A percentile compares a stretch with the other conserved stretches of the same genome.
Evolutionary conservation across 2,329 filamentous ascomycete species (phyloP).

Genomic region (Colletotrichum eleusines): DNA sequence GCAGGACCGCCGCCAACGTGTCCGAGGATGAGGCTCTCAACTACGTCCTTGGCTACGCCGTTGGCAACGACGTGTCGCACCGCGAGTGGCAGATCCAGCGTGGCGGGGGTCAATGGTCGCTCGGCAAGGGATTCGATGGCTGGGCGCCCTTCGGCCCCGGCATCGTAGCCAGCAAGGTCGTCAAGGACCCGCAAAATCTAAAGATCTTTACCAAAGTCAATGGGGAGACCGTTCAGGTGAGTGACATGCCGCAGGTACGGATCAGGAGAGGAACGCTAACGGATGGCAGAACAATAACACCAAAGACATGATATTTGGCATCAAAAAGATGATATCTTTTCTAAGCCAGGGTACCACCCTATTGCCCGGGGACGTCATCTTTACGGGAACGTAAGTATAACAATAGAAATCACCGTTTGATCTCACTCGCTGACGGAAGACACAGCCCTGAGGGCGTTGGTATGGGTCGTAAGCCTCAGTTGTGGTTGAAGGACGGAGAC

Average conservation of each 20-base stretch:
- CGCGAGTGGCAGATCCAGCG: constrained; percentile 80
- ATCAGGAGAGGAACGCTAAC: constrained; percentile 20
- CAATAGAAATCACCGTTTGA: not conserved
- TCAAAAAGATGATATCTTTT: constrained; percentile 70
- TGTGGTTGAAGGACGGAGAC: constrained; percentile 79
- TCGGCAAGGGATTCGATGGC: constrained; percentile 81
- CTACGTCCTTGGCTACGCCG: constrained; percentile 79
- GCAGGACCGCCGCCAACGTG: constrained; percentile 74
- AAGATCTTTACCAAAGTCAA: constrained; percentile 71
- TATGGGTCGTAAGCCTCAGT: constrained; percentile 73
- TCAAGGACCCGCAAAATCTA: constrained; percentile 68
- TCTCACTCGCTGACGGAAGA: constrained; percentile 13
- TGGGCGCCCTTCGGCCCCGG: constrained; percentile 81
- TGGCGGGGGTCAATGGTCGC: constrained; percentile 76
- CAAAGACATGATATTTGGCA: constrained; percentile 72
- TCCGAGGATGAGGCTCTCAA: constrained; percentile 74
- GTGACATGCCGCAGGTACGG: not conserved
- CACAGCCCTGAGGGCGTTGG: constrained; percentile 75
- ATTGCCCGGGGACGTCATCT: constrained; percentile 73
- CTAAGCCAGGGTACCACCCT: constrained; percentile 72
- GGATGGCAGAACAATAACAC: constrained; percentile 62
- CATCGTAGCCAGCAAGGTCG: constrained; percentile 70
- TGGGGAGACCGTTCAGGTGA: constrained; percentile 66
- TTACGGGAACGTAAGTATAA: constrained; percentile 70
- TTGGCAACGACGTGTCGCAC: constrained; percentile 85